Conservation (phyloP, 441 rosid species). For the Croton setiger region DNA sequence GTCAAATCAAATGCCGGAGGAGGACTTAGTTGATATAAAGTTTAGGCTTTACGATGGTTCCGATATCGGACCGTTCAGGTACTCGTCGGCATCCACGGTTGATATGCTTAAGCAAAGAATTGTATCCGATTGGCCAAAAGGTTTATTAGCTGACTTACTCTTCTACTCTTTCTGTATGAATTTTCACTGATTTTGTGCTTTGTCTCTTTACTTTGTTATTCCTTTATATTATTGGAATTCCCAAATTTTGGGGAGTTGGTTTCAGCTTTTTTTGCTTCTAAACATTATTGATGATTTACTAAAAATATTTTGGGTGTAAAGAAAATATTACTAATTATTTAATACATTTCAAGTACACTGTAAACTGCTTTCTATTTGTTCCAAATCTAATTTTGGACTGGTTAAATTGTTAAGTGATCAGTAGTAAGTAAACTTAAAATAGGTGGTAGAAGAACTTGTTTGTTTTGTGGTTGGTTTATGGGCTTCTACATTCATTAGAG, state of each 20-base stretch:
- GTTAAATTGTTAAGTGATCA: neutral
- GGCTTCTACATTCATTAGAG: neutral
- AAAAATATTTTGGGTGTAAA: neutral
- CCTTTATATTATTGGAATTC: neutral
- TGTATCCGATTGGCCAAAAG: constrained; percentile 96
- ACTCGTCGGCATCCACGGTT: constrained; percentile 75
- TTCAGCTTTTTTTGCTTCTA: neutral
- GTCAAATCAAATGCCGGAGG: constrained; percentile 73
- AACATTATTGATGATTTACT: neutral
- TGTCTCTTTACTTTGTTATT: neutral
- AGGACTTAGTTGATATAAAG: constrained; percentile 73
- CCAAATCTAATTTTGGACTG: neutral
- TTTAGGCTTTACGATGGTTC: constrained; percentile 93
- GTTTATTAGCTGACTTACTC: constrained; percentile 27
- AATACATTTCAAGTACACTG: neutral
- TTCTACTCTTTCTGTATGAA: constrained; percentile 2
- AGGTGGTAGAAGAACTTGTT: no score
- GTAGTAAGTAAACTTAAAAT: neutral
- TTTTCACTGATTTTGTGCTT: neutral
- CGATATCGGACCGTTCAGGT: constrained; percentile 88
- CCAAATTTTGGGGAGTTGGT: neutral
- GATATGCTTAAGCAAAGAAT: constrained; percentile 87
- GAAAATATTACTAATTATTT: neutral
- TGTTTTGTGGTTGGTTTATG: neutral
- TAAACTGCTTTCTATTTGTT: neutral